Base-by-base conservation (phyloP, 108 stramenopile species). In the Nannochloropsis gaditana region DNA sequence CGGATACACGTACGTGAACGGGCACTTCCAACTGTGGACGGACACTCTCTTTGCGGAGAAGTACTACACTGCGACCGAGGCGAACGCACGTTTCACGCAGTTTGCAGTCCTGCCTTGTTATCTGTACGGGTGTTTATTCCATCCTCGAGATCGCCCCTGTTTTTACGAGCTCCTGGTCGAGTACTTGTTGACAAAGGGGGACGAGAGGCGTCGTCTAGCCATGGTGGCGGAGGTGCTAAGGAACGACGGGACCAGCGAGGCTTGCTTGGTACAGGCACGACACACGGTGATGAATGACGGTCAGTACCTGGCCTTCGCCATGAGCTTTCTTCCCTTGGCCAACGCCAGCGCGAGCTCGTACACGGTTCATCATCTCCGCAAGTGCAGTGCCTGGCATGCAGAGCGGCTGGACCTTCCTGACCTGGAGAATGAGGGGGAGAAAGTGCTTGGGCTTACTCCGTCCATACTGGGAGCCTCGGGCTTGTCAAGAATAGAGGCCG, bases 1-100 rank as follows among this genome's bases (percentile, higher is more conserved):
- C n/a, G 59, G 59, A n/a, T 73, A 73, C n/a, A 73, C 59, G 59
- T 73, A 73, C n/a, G 59, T n/a, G 59, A 73, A 73, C n/a, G 59
- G 59, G 4, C 59, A 73, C n/a, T 73, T n/a, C n/a, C 59, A 73
- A 73, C n/a, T 73, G 6, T 73, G 59, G 59, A 73, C 59, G 19
- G 59, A 73, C 59, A 4, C 19, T 15, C 19, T 73, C 19, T 73
- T 73, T 73, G 59, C 59, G n/a, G 59, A 73, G 59, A 73, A 73
- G 59, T 73, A 73, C n/a, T 73, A n/a, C n/a, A n/a, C 15, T 73
- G 59, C 59, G 59, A n/a, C n/a, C 4, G 59, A 73, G 59, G 59
- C 59, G 8, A 73, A 73, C 8, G 59, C 59, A 3, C 59, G 59
- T 4, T 73, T 73, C n/a, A n/a, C 15, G 59, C 15, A n/a, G 19